Conservation (phyloP, 1,139 yeast species). For the Candida freyschussii region DNA sequence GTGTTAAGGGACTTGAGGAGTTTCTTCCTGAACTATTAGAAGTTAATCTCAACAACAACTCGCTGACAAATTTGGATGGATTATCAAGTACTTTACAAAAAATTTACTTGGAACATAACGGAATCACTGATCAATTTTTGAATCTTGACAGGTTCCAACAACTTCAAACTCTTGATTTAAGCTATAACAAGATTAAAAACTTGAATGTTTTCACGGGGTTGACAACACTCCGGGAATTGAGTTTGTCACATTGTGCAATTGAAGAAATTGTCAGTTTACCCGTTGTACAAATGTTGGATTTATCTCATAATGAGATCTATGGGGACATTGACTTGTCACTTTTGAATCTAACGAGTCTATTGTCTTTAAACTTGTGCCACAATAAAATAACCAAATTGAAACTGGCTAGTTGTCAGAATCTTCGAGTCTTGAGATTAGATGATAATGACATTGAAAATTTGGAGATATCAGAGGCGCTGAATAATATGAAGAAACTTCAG, state of each 20-base stretch:
- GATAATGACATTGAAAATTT: conserved; percentile 6
- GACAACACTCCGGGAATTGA: conserved; percentile 15
- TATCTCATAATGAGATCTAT: conserved; percentile 17
- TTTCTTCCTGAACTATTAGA: conserved; percentile 31
- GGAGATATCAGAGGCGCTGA: conserved; percentile 3
- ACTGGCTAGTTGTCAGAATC: conserved; percentile 2
- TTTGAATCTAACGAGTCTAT: conserved; percentile 9
- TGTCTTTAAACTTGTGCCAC: conserved; percentile 11
- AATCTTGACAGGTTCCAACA: conserved; percentile 14
- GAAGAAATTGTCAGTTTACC: conserved; percentile 14
- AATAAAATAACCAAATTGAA: conserved; percentile 14
- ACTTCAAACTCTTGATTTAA: conserved; percentile 18
- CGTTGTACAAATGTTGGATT: conserved; percentile 14
- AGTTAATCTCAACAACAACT: conserved; percentile 30
- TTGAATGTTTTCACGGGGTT: conserved; percentile 16
- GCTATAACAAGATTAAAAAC: conserved; percentile 18
- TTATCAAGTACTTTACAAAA: conserved; percentile 28
- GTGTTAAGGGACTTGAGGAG: conserved; percentile 30
- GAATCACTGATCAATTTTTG: conserved; percentile 26
- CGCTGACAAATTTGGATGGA: conserved; percentile 32
- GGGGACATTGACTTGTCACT: conserved; percentile 13
- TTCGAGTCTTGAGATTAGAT: conserved; percentile 11
- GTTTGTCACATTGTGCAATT: conserved; percentile 18
- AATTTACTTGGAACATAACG: conserved; percentile 28
- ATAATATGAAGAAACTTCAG: conserved; percentile 10